Conservation (phyloP, 1,284 basidiomycete species). For the Sutorius eximius region DNA sequence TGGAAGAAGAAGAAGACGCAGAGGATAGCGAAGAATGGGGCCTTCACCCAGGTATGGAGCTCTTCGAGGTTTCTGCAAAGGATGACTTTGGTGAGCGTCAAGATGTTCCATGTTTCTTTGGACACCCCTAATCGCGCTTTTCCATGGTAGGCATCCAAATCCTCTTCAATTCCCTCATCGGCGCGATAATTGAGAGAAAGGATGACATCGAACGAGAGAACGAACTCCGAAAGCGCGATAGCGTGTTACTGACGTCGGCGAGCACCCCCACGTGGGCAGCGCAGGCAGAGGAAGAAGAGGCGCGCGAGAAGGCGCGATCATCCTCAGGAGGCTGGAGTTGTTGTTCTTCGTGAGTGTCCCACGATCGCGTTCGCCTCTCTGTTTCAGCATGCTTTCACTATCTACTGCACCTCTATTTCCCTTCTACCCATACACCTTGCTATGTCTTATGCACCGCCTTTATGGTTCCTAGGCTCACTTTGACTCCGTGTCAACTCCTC, state of each 20-base stretch:
- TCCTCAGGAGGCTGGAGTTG: slow-evolving; percentile 62
- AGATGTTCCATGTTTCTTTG: background rate
- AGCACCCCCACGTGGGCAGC: slow-evolving; percentile 70
- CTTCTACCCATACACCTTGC: slow-evolving; percentile 19
- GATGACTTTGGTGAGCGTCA: slow-evolving; percentile 67
- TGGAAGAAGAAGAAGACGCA: slow-evolving; percentile 69
- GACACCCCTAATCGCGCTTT: slow-evolving; percentile 11
- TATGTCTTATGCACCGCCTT: slow-evolving; percentile 32
- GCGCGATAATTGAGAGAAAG: slow-evolving; percentile 72
- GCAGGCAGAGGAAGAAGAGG: slow-evolving; percentile 78
- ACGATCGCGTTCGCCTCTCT: slow-evolving; percentile 6
- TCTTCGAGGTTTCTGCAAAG: slow-evolving; percentile 85
- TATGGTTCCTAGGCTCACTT: slow-evolving; percentile 25
- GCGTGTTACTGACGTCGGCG: slow-evolving; percentile 66
- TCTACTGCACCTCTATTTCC: slow-evolving; percentile 14
- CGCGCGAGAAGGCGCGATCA: slow-evolving; percentile 60
- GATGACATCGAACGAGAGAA: slow-evolving; percentile 78
- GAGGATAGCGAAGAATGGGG: slow-evolving; percentile 73
- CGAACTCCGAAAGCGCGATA: slow-evolving; percentile 73
- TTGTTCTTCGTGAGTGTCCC: slow-evolving; percentile 47
- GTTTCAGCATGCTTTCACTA: slow-evolving; percentile 17
- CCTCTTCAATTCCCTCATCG: slow-evolving; percentile 75
- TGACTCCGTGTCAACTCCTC: slow-evolving; percentile 21
- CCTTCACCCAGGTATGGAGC: slow-evolving; percentile 74
- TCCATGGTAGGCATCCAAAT: slow-evolving; percentile 64